Base-by-base conservation (phyloP, 192 early-diverging fungal genomes). In the Mortierella hygrophila region DNA sequence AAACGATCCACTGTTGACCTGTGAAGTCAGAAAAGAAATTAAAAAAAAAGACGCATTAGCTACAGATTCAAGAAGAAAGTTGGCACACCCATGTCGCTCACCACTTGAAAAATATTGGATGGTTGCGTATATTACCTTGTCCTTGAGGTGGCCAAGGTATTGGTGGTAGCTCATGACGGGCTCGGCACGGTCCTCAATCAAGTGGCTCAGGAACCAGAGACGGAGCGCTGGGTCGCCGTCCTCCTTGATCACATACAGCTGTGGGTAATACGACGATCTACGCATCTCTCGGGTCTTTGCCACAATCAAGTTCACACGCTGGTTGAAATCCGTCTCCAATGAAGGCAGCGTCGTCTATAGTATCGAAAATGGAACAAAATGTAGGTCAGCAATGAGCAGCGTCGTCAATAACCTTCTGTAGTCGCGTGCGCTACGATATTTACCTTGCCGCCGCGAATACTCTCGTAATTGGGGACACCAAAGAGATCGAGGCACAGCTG, bases 101-200 rank as follows among this genome's bases (percentile, higher is more conserved):
- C 10, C 10, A 32, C 6, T 11, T 29, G 0, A 44, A 41, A 15
- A 52, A 52, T 5, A 52, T 49, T 18, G 15, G 18, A 52, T 52
- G 49, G 16, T 18, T 9, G 16, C 0, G 18, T 65, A 32, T 32
- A 4, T 68, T 63, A 95, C 91, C 89, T 90, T 94, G 82, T 96
- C 95, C 77, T 94, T 93, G 68, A 96, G 74, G 81, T 93, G 91
- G 72, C 85, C 89, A 29, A 96, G 88, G 85, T 92, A 94, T 88
- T 96, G 95, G 78, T 91, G 89, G 82, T 94, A 95, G 81, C 93
- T 94, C 88, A 93, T 91, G 1, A 92, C 89, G 68, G 90, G 91
- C 44, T 97, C 94, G 52, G 94, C 94, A 74, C 96, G 93, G 82
- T 99, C 97, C 85, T 98, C 97, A 26, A 98, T 90, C 82, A 99